Conservation (phyloP, 176 grass and related monocot genomes). For the Poa annua region DNA sequence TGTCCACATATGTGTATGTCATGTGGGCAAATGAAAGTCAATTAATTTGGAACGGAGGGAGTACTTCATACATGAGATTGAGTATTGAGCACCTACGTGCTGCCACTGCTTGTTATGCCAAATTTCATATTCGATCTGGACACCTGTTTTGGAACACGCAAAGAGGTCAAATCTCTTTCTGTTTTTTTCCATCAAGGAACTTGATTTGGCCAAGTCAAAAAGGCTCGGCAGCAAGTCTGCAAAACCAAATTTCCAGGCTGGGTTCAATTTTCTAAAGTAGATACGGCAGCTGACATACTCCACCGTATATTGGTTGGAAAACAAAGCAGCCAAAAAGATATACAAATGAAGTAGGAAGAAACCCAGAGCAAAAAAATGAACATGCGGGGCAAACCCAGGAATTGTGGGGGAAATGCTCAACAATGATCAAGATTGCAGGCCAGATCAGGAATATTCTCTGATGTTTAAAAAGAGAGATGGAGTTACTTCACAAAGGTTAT, state of each 20-base stretch:
- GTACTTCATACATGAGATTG: background rate
- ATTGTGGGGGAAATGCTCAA: no score
- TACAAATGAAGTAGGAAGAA: no score
- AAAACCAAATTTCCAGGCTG: background rate
- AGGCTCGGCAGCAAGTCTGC: background rate
- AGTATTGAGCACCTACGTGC: background rate
- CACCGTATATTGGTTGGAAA: background rate
- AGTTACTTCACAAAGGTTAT: no score
- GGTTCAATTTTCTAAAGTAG: conserved; percentile 27
- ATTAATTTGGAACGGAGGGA: no score
- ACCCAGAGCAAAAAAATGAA: no score
- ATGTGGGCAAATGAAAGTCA: no score
- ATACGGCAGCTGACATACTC: conserved; percentile 18
- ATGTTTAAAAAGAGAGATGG: no score
- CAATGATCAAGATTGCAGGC: no score
- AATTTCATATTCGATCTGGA: conserved; percentile 32
- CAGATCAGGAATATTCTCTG: no score
- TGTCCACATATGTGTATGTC: no score
- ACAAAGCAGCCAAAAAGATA: background rate
- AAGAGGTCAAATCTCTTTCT: background rate
- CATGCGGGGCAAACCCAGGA: no score
- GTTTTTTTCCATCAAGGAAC: background rate
- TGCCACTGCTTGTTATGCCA: background rate
- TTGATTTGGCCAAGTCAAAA: background rate
- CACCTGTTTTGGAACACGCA: background rate